Evolutionary conservation across 73 alveolate genomes (phyloP).

Genomic region (Paramecium biaurelia): DNA sequence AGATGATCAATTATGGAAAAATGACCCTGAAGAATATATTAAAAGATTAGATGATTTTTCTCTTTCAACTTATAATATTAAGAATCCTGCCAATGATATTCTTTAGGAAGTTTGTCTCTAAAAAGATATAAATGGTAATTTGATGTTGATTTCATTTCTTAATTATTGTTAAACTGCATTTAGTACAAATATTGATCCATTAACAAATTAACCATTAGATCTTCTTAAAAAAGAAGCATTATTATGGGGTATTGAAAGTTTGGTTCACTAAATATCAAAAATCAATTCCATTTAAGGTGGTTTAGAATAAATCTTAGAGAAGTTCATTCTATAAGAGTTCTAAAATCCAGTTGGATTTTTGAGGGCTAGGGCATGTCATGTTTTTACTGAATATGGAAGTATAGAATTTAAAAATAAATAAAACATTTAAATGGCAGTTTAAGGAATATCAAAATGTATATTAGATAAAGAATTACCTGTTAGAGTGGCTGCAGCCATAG

Average conservation of each 20-base stretch:
- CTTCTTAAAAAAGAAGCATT: slow-evolving; percentile 49
- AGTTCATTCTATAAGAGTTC: slow-evolving; percentile 76
- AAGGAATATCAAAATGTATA: slow-evolving; percentile 59
- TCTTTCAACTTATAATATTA: slow-evolving; percentile 23
- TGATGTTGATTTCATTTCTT: slow-evolving; percentile 1
- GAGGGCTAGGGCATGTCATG: slow-evolving; percentile 82
- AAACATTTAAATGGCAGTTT: slow-evolving; percentile 51
- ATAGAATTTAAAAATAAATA: slow-evolving; percentile 63
- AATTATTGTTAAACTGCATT: not conserved
- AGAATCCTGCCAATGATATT: slow-evolving; percentile 53
- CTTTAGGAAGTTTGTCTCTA: slow-evolving; percentile 47
- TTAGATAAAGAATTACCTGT: slow-evolving; percentile 80
- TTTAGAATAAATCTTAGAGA: slow-evolving; percentile 54
- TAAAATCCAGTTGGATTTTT: slow-evolving; percentile 70
- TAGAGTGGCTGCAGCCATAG: slow-evolving; percentile 76
- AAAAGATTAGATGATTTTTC: slow-evolving; percentile 76
- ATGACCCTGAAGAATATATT: slow-evolving; percentile 79
- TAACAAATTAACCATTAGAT: slow-evolving; percentile 51
- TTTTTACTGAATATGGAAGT: slow-evolving; percentile 77
- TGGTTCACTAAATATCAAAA: slow-evolving; percentile 23
- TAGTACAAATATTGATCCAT: slow-evolving; percentile 46
- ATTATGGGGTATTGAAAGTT: slow-evolving; percentile 53
- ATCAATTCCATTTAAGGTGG: not conserved
- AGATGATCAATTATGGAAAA: slow-evolving; percentile 71
- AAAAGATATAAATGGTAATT: slow-evolving; percentile 37